Conservation (phyloP, 768 basidiomycete species). For the Hypholoma sublateritium region DNA sequence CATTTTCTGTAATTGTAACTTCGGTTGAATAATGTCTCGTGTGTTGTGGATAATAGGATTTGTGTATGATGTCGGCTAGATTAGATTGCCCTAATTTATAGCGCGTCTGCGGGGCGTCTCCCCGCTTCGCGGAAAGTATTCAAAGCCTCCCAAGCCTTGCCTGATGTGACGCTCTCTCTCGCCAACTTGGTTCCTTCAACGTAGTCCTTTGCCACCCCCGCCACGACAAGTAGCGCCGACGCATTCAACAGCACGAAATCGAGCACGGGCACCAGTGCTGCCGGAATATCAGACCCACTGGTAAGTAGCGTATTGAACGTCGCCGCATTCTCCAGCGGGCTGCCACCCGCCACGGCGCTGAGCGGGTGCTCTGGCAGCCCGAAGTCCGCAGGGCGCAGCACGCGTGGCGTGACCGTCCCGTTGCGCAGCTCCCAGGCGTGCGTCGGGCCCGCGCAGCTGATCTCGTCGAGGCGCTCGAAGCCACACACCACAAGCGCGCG, state of each 20-base stretch:
- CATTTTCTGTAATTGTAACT: too few species aligned
- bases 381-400: slow-evolving; percentile 72
- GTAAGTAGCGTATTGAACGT: slow-evolving; percentile 67
- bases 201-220: slow-evolving; percentile 70
- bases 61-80: neutral
- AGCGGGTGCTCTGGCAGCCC: slow-evolving; percentile 76
- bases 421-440: slow-evolving; percentile 75
- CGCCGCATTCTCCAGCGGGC: slow-evolving; percentile 78
- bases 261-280: slow-evolving; percentile 58
- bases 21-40: too few species aligned
- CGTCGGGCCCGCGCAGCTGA: slow-evolving; percentile 91
- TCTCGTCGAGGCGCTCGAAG: slow-evolving; percentile 89
- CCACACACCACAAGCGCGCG: slow-evolving; percentile 94
- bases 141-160: slow-evolving; percentile 59
- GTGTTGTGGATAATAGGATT: too few species aligned
- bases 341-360: slow-evolving; percentile 64
- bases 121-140: slow-evolving; percentile 50
- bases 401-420: slow-evolving; percentile 60
- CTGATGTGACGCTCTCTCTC: slow-evolving; percentile 55
- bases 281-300: slow-evolving; percentile 55
- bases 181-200: slow-evolving; percentile 73
- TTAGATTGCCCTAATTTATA: neutral
- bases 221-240: slow-evolving; percentile 83
- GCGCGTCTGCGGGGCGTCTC: slow-evolving; percentile 18
- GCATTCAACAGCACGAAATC: slow-evolving; percentile 93